These are phyloP conservation scores for Ephemerocybe angulata DNA, from an alignment of 768 basidiomycete genomes.

Conservation along the genomic window DNA sequence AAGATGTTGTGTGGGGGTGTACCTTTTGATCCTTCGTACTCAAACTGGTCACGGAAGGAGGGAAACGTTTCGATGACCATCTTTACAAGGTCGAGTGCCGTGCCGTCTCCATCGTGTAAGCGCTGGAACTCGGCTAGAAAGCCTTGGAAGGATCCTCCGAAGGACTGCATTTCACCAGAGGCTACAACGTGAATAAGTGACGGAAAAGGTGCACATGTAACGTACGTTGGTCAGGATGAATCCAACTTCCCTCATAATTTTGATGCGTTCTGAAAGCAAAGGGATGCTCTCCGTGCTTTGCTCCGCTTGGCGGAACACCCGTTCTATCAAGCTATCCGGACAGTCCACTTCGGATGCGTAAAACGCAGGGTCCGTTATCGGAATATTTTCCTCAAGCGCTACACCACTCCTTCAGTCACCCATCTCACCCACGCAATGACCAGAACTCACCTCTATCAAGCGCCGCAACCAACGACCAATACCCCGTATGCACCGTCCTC, in stretches of 20 bases:
- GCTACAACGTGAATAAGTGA: background rate
- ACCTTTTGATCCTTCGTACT: slow-evolving; percentile 60
- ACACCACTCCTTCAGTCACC: slow-evolving; percentile 1
- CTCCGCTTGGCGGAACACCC: slow-evolving; percentile 62
- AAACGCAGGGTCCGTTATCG: slow-evolving; percentile 75
- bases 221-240: slow-evolving; percentile 61
- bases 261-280: slow-evolving; percentile 65
- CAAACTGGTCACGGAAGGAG: slow-evolving; percentile 68
- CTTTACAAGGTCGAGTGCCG: slow-evolving; percentile 69
- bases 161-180: slow-evolving; percentile 41
- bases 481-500: slow-evolving; percentile 68
- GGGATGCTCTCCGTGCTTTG: slow-evolving; percentile 65
- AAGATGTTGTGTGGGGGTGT: slow-evolving; percentile 2
- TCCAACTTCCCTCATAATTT: slow-evolving; percentile 77
- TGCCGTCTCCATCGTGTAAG: slow-evolving; percentile 50
- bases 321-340: slow-evolving; percentile 63
- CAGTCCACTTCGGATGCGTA: slow-evolving; percentile 70
- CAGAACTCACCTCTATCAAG: slow-evolving; percentile 58
- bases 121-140: slow-evolving; percentile 62
- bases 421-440: background rate
- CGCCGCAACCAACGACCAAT: slow-evolving; percentile 84
- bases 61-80: slow-evolving; percentile 70
- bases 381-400: slow-evolving; percentile 77
- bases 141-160: slow-evolving; percentile 65
- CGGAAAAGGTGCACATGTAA: slow-evolving; percentile 8